These are phyloP conservation scores for Umbelopsis vinacea DNA, from an alignment of 192 early-diverging fungal species.

Conservation along the genomic window DNA sequence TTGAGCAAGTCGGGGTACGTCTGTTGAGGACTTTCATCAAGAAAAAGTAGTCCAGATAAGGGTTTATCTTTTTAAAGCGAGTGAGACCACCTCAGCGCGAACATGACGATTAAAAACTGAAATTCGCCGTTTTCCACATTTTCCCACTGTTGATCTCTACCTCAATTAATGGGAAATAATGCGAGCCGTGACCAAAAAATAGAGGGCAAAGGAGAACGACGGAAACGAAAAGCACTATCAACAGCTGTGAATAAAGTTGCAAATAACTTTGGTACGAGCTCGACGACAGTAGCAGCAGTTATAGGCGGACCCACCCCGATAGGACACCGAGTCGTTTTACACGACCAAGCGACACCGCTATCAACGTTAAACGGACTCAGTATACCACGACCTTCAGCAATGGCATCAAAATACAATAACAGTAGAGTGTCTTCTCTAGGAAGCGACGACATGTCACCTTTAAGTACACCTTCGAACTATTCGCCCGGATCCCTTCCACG, in stretches of 20 bases:
- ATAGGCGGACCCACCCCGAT: conserved; percentile 7
- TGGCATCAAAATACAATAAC: neutral
- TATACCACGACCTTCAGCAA: neutral
- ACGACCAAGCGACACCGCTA: conserved; percentile 14
- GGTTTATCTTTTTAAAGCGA: neutral
- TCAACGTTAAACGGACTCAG: neutral
- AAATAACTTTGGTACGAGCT: neutral
- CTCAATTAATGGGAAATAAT: conserved; percentile 11
- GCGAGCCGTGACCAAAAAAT: neutral
- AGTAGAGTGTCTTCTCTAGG: neutral
- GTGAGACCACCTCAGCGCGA: neutral
- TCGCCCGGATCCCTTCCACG: neutral
- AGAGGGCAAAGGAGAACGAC: conserved; percentile 4
- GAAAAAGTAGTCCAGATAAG: no score
- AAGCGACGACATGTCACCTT: neutral
- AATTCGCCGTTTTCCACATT: conserved; percentile 16
- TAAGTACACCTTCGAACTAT: conserved; percentile 3
- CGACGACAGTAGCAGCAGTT: neutral
- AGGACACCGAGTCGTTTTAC: conserved; percentile 16
- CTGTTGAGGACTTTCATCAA: no score
- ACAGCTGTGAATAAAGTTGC: conserved; percentile 1
- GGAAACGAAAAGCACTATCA: neutral
- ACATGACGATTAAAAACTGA: neutral
- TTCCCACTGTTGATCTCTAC: neutral
- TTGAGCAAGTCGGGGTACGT: no score